These are phyloP conservation scores for Cutaneotrichosporon sp. DNA, from an alignment of 1,284 basidiomycete species.

Conservation along the genomic window DNA sequence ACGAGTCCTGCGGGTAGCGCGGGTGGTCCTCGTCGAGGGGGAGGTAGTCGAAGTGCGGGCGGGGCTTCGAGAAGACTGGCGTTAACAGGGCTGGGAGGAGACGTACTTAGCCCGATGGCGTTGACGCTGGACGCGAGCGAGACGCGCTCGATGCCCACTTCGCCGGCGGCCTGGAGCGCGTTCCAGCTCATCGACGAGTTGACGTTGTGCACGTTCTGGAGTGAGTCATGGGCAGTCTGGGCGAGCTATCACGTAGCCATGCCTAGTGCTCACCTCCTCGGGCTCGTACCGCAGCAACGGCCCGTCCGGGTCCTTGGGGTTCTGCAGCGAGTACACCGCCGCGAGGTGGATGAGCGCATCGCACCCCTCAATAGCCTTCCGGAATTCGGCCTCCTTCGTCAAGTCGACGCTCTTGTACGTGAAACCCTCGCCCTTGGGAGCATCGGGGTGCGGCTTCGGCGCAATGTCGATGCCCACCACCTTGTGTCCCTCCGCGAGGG, in stretches of 20 bases:
- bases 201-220: slow-evolving; percentile 41
- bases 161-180: slow-evolving; percentile 40
- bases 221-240: no score
- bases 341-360: slow-evolving; percentile 45
- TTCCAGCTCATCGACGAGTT: slow-evolving; percentile 49
- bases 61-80: slow-evolving; percentile 57
- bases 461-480: slow-evolving; percentile 64
- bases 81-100: neutral
- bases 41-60: slow-evolving; percentile 64
- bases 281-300: slow-evolving; percentile 21
- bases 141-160: slow-evolving; percentile 66
- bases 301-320: slow-evolving; percentile 19
- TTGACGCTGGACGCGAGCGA: slow-evolving; percentile 72
- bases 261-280: slow-evolving; percentile 28
- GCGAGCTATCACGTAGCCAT: no score
- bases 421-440: slow-evolving; percentile 23
- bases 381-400: slow-evolving; percentile 32
- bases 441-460: slow-evolving; percentile 58
- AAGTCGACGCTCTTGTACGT: slow-evolving; percentile 34
- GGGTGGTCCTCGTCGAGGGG: slow-evolving; percentile 72
- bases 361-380: slow-evolving; percentile 29
- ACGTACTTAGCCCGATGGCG: slow-evolving; percentile 54
- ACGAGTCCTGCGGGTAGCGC: slow-evolving; percentile 69
- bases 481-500: slow-evolving; percentile 60
- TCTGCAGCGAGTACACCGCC: slow-evolving; percentile 27